Conservation (phyloP, 2,329 filamentous ascomycete genomes). For the Paecilomyces fulvus region DNA sequence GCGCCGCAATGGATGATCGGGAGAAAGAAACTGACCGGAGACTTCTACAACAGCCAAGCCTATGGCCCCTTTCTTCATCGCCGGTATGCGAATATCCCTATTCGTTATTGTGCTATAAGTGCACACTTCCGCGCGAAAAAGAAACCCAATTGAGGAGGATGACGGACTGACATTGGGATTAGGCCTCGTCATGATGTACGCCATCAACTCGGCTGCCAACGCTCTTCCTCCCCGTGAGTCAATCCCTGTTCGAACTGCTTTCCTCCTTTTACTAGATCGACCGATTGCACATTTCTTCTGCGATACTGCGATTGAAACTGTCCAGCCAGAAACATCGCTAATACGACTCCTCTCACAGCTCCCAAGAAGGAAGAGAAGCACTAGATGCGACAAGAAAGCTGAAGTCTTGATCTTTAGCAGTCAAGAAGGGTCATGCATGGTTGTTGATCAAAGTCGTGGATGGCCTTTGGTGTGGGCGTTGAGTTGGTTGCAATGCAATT, state of each 20-base stretch:
- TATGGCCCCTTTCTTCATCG: slow-evolving; percentile 86
- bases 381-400: slow-evolving; percentile 15
- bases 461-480: slow-evolving; percentile 15
- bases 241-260: slow-evolving; percentile 6
- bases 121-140: neutral
- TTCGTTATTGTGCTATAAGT: neutral
- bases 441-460: slow-evolving; percentile 12
- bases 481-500: slow-evolving; percentile 18
- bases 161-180: slow-evolving; percentile 16
- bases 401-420: slow-evolving; percentile 5
- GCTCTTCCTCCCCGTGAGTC: slow-evolving; percentile 71
- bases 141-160: slow-evolving; percentile 3
- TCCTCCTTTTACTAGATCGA: slow-evolving; percentile 9
- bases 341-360: slow-evolving; percentile 54
- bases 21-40: slow-evolving; percentile 20
- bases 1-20: neutral
- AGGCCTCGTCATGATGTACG: slow-evolving; percentile 85
- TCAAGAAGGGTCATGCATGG: slow-evolving; percentile 10
- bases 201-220: slow-evolving; percentile 75
- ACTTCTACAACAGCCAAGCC: slow-evolving; percentile 60
- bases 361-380: slow-evolving; percentile 33
- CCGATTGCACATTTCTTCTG: neutral
- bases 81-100: slow-evolving; percentile 59
- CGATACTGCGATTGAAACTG: neutral
- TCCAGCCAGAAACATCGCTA: neutral